Conservation (phyloP, 345 rosid species). For the Eucalyptus polyanthemos region DNA sequence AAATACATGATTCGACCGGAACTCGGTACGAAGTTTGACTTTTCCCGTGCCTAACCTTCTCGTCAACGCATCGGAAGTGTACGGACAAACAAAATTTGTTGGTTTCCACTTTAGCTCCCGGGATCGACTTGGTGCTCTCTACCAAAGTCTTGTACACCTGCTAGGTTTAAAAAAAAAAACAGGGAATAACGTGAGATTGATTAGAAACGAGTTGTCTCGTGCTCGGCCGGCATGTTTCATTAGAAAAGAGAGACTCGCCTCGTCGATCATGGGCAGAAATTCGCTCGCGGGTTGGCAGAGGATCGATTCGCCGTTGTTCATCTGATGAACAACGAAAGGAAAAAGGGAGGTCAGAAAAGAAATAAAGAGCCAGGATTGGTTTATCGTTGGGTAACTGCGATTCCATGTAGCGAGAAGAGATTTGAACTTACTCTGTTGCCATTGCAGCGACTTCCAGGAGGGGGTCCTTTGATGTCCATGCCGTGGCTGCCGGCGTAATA, state of each 20-base stretch:
- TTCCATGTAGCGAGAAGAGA: not conserved
- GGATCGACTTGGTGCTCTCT: constrained; percentile 57
- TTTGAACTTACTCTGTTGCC: constrained; percentile 21
- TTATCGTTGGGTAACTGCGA: not conserved
- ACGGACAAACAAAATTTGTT: constrained; percentile 95
- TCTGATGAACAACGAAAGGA: constrained; percentile 7
- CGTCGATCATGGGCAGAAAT: constrained; percentile 73
- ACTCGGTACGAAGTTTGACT: not conserved
- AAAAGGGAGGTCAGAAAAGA: not conserved
- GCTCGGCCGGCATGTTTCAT: not conserved
- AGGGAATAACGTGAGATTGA: not conserved
- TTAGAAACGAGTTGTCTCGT: not conserved
- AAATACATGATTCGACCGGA: not conserved
- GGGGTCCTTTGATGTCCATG: constrained; percentile 96
- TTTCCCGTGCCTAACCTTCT: constrained; percentile 27
- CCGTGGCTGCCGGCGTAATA: constrained; percentile 99
- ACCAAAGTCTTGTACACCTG: constrained; percentile 41
- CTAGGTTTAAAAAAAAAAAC: not conserved
- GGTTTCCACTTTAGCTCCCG: constrained; percentile 77
- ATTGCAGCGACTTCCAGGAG: constrained; percentile 22
- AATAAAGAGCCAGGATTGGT: not conserved
- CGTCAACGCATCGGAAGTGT: constrained; percentile 88
- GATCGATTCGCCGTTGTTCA: constrained; percentile 13
- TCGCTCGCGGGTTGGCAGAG: constrained; percentile 78
- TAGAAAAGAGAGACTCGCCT: constrained; percentile 26